Conservation (phyloP, 2,329 filamentous ascomycete species). For the Exophiala xenobiotica region DNA sequence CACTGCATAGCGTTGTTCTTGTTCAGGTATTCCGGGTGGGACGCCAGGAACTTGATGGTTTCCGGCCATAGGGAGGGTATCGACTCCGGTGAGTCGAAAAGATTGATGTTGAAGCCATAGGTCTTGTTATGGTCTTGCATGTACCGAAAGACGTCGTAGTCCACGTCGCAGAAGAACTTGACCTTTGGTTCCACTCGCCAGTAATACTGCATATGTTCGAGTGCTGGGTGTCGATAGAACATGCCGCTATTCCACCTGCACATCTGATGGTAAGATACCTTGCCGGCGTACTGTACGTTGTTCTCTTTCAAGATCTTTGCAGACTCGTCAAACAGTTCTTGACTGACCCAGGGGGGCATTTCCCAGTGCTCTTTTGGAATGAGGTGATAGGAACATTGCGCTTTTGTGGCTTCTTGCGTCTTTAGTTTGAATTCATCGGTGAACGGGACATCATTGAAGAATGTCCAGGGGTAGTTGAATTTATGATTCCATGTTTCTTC, state of each 20-base stretch:
- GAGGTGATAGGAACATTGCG: slow-evolving; percentile 62
- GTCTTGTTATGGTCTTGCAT: slow-evolving; percentile 99
- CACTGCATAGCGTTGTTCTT: slow-evolving; percentile 83
- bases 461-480: slow-evolving; percentile 99
- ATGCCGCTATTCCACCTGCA: slow-evolving; percentile 98
- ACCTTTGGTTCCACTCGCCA: slow-evolving; percentile 99
- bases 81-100: slow-evolving; percentile 87
- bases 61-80: slow-evolving; percentile 94
- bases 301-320: slow-evolving; percentile 78
- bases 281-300: slow-evolving; percentile 84
- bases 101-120: slow-evolving; percentile 96
- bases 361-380: slow-evolving; percentile 97
- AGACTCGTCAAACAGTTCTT: slow-evolving; percentile 80
- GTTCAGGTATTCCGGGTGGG: slow-evolving; percentile 77
- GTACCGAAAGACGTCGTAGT: slow-evolving; percentile 97
- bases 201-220: slow-evolving; percentile 82
- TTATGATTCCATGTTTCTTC: slow-evolving; percentile 97
- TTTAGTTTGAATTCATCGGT: slow-evolving; percentile 85
- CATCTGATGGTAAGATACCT: slow-evolving; percentile 96
- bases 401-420: slow-evolving; percentile 80
- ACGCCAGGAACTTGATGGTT: slow-evolving; percentile 82
- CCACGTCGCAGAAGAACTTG: slow-evolving; percentile 97
- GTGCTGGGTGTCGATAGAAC: slow-evolving; percentile 93
- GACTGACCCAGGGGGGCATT: slow-evolving; percentile 86
- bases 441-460: slow-evolving; percentile 96